Conservation (phyloP, 148 eudicot species). For the Amaranthus cruentus region DNA sequence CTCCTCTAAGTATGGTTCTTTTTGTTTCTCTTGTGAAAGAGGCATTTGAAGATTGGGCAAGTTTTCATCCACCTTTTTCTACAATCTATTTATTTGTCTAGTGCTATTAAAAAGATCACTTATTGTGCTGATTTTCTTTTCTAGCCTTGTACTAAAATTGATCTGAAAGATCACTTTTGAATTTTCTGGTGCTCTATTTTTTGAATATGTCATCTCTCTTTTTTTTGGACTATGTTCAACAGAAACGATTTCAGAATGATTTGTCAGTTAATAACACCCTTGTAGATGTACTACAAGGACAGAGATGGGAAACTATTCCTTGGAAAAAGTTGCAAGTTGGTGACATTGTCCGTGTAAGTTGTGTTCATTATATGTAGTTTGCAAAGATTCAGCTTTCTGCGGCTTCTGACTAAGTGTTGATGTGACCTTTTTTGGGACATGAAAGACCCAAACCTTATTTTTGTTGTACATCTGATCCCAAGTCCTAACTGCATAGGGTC, state of each 20-base stretch:
- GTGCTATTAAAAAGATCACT: not conserved
- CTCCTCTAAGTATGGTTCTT: conserved; percentile 84
- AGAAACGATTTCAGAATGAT: conserved; percentile 97
- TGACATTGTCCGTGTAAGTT: conserved; percentile 84
- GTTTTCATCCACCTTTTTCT: conserved; percentile 22
- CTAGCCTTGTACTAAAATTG: not conserved
- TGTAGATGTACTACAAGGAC: conserved; percentile 67
- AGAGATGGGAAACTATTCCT: conserved; percentile 57
- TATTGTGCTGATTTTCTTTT: not conserved
- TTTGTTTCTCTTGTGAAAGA: conserved; percentile 89
- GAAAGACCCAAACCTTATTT: not conserved
- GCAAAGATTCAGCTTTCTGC: not conserved
- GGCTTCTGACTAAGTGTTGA: not conserved
- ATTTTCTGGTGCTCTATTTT: conserved; percentile 11
- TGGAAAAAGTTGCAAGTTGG: conserved; percentile 96
- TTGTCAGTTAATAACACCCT: conserved; percentile 69
- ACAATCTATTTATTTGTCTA: not conserved
- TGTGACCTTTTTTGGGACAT: not conserved
- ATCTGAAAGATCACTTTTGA: not conserved
- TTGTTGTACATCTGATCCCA: not conserved
- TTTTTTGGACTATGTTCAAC: conserved; percentile 28
- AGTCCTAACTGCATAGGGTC: not conserved
- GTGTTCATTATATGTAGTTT: conserved; percentile 10
- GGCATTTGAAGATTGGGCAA: conserved; percentile 99
- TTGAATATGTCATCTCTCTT: not conserved